A percentile compares a stretch with the other conserved stretches of the same genome.
Evolutionary conservation across 1,284 basidiomycete species (phyloP).

Genomic region (Golubevia pallescens): DNA sequence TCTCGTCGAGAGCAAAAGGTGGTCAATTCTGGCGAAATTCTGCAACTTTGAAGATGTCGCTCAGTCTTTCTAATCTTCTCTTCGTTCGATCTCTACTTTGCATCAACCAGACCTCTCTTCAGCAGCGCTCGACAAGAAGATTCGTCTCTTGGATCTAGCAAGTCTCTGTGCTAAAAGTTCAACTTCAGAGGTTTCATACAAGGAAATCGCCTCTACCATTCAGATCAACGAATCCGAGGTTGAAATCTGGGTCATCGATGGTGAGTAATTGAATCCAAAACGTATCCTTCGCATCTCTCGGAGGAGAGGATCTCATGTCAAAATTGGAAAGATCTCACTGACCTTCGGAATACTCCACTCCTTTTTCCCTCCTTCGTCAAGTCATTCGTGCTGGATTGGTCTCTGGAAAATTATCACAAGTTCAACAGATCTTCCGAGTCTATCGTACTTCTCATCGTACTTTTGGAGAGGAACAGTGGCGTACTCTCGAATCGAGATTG

Average conservation of each 20-base stretch:
- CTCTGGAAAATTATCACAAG: conserved; percentile 55
- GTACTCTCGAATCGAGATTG: conserved; percentile 41
- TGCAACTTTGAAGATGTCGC: too few species aligned
- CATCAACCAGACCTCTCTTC: conserved; percentile 16
- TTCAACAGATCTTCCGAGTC: conserved; percentile 50
- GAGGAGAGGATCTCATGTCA: neutral
- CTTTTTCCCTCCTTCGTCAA: neutral
- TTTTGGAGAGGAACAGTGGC: conserved; percentile 55
- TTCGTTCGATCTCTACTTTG: too few species aligned
- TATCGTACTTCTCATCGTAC: conserved; percentile 51
- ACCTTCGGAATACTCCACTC: neutral
- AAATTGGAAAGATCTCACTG: neutral
- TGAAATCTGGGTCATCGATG: conserved; percentile 61
- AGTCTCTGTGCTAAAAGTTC: conserved; percentile 39
- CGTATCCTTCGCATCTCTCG: neutral
- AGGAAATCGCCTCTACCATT: conserved; percentile 35
- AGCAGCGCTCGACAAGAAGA: conserved; percentile 43
- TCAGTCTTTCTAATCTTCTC: too few species aligned
- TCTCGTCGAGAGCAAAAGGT: neutral
- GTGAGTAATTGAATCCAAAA: neutral
- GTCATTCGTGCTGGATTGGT: conserved; percentile 61
- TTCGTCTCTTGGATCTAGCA: conserved; percentile 56
- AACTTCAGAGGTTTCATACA: conserved; percentile 45
- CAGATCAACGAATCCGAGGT: conserved; percentile 40
- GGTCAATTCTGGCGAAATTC: too few species aligned